Evolutionary conservation across 371 early-diverging fungal genomes (phyloP).

Genomic region (Encephalitozoon hellem): DNA sequence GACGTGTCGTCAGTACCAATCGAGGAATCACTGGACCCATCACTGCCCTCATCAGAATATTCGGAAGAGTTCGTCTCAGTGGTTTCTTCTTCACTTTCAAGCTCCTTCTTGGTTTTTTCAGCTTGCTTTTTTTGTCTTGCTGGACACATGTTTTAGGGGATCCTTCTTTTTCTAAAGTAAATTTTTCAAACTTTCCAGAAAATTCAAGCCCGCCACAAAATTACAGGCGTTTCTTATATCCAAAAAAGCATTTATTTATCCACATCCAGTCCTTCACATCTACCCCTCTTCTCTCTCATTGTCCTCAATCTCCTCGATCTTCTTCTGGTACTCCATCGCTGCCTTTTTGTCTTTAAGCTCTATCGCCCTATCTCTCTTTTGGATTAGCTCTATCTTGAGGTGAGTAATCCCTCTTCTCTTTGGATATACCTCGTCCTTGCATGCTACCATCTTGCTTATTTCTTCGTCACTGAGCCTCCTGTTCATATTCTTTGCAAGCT

Average conservation of each 20-base stretch:
- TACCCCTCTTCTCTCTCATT: neutral
- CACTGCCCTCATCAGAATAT: neutral
- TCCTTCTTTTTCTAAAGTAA: neutral
- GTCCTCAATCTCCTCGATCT: conserved; percentile 49
- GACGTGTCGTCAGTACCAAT: neutral
- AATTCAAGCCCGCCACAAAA: neutral
- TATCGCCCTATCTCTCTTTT: conserved; percentile 41
- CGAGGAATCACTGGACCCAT: neutral
- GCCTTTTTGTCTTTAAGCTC: conserved; percentile 30
- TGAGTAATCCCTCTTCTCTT: conserved; percentile 26
- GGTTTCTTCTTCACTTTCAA: neutral
- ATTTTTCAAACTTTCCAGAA: conserved; percentile 10
- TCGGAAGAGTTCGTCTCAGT: neutral
- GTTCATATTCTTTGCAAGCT: conserved; percentile 32
- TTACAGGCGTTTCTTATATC: neutral
- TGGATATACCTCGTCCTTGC: conserved; percentile 36
- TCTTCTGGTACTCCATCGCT: conserved; percentile 32
- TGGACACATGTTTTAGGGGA: neutral
- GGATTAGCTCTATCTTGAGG: conserved; percentile 43
- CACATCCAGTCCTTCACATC: neutral
- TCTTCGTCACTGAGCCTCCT: conserved; percentile 47
- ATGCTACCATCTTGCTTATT: conserved; percentile 38
- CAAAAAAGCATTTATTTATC: neutral
- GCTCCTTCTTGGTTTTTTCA: neutral
- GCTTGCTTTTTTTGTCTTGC: neutral